phyloP scores from a whole-genome alignment of 2,329 filamentous ascomycete genomes.

The Ophiostoma quercus region DNA sequence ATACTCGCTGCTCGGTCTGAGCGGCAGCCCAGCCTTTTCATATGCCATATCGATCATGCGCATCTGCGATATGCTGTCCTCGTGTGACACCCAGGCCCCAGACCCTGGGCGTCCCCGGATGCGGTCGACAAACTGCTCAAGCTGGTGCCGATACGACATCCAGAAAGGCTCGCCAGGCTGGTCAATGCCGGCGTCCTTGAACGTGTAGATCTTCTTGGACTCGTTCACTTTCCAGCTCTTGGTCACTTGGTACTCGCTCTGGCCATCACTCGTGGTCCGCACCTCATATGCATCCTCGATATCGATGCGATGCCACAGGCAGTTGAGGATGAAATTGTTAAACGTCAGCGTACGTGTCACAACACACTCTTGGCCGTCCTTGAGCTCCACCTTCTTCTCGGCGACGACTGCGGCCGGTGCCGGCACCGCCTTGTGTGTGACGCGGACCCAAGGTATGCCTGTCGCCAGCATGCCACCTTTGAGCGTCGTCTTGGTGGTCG shows the following conservation, averaged over 20 bases:
- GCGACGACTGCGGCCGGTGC: not conserved
- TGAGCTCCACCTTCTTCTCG: not conserved
- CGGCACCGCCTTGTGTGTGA: slow-evolving; percentile 22
- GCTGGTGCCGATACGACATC: slow-evolving; percentile 43
- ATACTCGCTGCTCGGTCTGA: slow-evolving; percentile 24
- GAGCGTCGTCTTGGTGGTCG: slow-evolving; percentile 29
- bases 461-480: not conserved
- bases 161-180: slow-evolving; percentile 37
- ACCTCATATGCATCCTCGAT: slow-evolving; percentile 36
- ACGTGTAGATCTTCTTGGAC: slow-evolving; percentile 36
- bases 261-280: slow-evolving; percentile 22
- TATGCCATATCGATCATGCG: slow-evolving; percentile 46
- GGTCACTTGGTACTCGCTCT: slow-evolving; percentile 25
- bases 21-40: slow-evolving; percentile 34
- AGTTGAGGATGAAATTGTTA: slow-evolving; percentile 32
- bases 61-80: slow-evolving; percentile 44
- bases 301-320: slow-evolving; percentile 36
- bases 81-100: slow-evolving; percentile 38
- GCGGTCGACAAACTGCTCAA: slow-evolving; percentile 46
- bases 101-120: slow-evolving; percentile 38
- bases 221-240: slow-evolving; percentile 23
- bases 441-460: slow-evolving; percentile 1
- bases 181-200: slow-evolving; percentile 32
- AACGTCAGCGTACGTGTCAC: slow-evolving; percentile 31
- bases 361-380: slow-evolving; percentile 21